These are phyloP conservation scores for Cladosporium sp. DNA, from an alignment of 2,329 filamentous ascomycete species.

Conservation along the genomic window DNA sequence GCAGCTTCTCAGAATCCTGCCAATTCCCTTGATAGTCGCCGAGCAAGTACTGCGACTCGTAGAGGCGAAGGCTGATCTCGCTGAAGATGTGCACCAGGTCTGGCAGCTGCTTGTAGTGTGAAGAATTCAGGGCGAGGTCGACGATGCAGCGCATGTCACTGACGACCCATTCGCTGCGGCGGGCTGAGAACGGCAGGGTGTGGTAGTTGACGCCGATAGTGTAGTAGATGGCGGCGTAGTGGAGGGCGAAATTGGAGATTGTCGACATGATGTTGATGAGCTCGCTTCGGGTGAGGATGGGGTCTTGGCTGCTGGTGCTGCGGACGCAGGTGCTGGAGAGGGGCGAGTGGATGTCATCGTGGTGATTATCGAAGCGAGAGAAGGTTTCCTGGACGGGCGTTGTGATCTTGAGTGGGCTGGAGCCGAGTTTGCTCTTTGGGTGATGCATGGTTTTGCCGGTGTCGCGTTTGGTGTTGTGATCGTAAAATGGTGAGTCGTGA, in stretches of 20 bases:
- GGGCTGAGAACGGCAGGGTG: neutral
- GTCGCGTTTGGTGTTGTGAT: neutral
- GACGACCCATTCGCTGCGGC: neutral
- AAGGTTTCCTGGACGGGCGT: neutral
- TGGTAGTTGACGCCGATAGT: conserved; percentile 13
- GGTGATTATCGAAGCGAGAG: neutral
- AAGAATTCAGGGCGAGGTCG: neutral
- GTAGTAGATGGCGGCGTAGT: conserved; percentile 14
- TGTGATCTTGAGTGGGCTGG: neutral
- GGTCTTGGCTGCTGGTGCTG: neutral
- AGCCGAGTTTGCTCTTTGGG: neutral
- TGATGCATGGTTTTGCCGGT: neutral
- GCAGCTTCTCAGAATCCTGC: neutral
- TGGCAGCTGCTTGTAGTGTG: conserved; percentile 6
- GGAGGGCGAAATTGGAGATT: conserved; percentile 1
- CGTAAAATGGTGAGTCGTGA: neutral
- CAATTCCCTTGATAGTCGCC: neutral
- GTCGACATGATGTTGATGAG: neutral
- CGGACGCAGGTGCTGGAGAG: neutral
- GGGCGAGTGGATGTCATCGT: neutral
- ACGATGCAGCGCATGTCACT: neutral
- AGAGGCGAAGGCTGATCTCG: conserved; percentile 5
- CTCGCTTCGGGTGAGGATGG: neutral
- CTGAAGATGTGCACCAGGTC: conserved; percentile 16
- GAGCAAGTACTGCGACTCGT: neutral